Percentiles rank a stretch among this genome's conserved stretches.
phyloP scores from a whole-genome alignment of 148 eudicot species.

The Chenopodium quinoa region DNA sequence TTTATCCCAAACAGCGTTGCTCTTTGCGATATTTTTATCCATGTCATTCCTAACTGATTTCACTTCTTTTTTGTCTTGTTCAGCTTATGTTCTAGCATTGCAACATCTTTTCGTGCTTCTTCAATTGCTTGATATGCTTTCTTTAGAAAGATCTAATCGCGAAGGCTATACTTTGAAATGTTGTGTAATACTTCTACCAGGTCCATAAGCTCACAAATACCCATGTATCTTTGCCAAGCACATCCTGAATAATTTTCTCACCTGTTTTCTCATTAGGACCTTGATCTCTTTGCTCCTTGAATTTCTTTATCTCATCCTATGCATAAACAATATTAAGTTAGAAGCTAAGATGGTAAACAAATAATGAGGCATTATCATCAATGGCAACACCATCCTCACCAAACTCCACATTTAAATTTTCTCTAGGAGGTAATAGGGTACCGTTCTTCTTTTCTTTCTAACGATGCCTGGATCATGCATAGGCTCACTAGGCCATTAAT shows the following conservation, averaged over 20 bases:
- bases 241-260: constrained; percentile 12
- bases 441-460: background rate
- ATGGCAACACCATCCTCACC: background rate
- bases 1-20: constrained; percentile 11
- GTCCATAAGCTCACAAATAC: constrained; percentile 18
- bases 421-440: background rate
- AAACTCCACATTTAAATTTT: background rate
- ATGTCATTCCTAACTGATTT: background rate
- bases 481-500: too few relatives aligned
- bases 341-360: background rate
- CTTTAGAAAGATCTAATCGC: constrained; percentile 7
- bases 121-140: background rate
- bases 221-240: constrained; percentile 16
- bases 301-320: background rate
- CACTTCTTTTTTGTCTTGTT: background rate
- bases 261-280: constrained; percentile 5
- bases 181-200: constrained; percentile 9
- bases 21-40: background rate
- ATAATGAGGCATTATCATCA: background rate
- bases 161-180: constrained; percentile 6
- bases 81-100: background rate
- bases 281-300: constrained; percentile 10
- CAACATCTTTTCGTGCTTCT: background rate
- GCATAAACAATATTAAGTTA: background rate
- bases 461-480: too few relatives aligned